These are phyloP conservation scores for Ceratocystis alfenasii DNA, from an alignment of 2,329 filamentous ascomycete genomes.

Conservation along the genomic window DNA sequence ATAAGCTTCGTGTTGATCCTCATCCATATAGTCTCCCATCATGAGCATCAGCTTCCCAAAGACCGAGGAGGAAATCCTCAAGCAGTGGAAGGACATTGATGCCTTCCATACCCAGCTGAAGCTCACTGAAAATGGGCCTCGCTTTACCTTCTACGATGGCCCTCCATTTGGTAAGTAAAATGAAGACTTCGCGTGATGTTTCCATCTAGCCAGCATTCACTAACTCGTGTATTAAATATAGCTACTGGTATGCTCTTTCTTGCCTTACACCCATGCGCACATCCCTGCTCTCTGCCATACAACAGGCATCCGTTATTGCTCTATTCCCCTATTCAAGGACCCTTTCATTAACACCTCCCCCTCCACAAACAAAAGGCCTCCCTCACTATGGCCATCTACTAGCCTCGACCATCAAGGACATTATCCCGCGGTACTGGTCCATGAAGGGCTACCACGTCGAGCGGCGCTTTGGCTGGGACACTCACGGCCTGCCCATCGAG, in stretches of 20 bases:
- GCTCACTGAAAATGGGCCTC: constrained; percentile 66
- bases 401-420: constrained; percentile 83
- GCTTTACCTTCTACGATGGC: constrained; percentile 92
- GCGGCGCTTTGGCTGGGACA: constrained; percentile 77
- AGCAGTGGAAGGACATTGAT: constrained; percentile 25
- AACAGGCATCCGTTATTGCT: not conserved
- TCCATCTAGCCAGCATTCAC: constrained; percentile 11
- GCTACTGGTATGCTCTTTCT: constrained; percentile 22
- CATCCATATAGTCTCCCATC: not conserved
- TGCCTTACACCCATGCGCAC: not conserved
- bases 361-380: constrained; percentile 22
- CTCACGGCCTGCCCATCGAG: constrained; percentile 77
- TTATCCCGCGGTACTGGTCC: constrained; percentile 81
- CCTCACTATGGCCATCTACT: constrained; percentile 49
- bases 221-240: constrained; percentile 8
- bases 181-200: not conserved
- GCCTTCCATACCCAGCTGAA: constrained; percentile 26
- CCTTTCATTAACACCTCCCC: not conserved
- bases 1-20: not conserved
- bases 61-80: constrained; percentile 24
- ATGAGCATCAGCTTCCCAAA: constrained; percentile 25
- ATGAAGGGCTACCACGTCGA: constrained; percentile 84
- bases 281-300: not conserved
- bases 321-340: not conserved
- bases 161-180: constrained; percentile 45